These are phyloP conservation scores for Tulasnella sp. DNA, from an alignment of 768 basidiomycete genomes.

Conservation along the genomic window DNA sequence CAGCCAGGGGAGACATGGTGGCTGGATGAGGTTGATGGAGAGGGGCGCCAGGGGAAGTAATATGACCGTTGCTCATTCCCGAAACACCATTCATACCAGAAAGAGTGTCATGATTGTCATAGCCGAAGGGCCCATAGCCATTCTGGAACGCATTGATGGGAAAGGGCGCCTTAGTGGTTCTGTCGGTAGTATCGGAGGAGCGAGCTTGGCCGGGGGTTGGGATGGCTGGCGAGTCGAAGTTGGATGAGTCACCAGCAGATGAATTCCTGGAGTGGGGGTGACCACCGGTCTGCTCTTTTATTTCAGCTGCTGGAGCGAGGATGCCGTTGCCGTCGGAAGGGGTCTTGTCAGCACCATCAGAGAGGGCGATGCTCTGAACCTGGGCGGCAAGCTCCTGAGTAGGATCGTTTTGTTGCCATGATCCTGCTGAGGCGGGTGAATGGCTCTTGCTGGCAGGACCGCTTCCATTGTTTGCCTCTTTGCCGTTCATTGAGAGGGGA, in stretches of 20 bases:
- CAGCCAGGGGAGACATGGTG: too few relatives aligned
- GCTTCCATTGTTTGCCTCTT: neutral
- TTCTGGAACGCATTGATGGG: neutral
- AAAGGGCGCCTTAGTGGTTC: neutral
- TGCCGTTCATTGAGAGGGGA: neutral
- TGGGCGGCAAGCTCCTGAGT: slow-evolving; percentile 2
- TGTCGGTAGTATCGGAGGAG: neutral
- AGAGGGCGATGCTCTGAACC: neutral
- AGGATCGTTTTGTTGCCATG: slow-evolving; percentile 1
- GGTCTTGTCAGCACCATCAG: neutral
- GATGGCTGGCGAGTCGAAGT: slow-evolving; percentile 7
- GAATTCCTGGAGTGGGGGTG: slow-evolving; percentile 14
- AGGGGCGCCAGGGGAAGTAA: too few relatives aligned
- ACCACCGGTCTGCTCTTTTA: neutral
- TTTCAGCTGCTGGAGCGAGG: slow-evolving; percentile 6
- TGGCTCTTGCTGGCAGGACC: too few relatives aligned
- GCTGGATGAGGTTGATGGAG: too few relatives aligned
- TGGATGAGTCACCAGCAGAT: neutral
- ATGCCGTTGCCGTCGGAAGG: neutral
- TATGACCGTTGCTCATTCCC: slow-evolving; percentile 12
- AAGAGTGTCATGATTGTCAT: neutral
- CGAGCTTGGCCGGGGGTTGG: slow-evolving; percentile 3
- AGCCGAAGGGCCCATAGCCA: neutral
- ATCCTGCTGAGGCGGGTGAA: too few relatives aligned
- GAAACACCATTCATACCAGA: neutral